Conservation (phyloP, 805 yeast genomes). For the Cyberlindnera lachancei region DNA sequence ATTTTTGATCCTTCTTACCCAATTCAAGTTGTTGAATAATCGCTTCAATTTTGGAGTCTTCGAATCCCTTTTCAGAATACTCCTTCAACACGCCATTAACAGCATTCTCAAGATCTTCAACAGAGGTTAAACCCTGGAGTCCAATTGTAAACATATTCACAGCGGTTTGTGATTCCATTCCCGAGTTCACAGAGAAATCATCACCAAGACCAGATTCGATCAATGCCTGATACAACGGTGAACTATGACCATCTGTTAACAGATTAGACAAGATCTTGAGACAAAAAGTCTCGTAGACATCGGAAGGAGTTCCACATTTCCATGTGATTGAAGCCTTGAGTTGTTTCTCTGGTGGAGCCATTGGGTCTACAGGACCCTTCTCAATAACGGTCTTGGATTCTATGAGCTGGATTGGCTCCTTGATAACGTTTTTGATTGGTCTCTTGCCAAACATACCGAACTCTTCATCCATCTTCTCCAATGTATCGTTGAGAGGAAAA, state of each 20-base stretch:
- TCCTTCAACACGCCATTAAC: conserved; percentile 41
- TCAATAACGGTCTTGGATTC: conserved; percentile 30
- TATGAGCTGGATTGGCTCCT: conserved; percentile 25
- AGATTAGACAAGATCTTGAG: conserved; percentile 64
- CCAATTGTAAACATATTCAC: conserved; percentile 79
- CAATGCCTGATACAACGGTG: conserved; percentile 80
- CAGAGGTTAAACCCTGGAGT: conserved; percentile 62
- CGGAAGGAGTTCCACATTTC: conserved; percentile 70
- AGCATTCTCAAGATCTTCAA: conserved; percentile 37
- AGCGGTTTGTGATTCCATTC: conserved; percentile 76
- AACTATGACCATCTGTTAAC: conserved; percentile 84
- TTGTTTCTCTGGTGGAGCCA: conserved; percentile 60
- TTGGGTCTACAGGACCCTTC: conserved; percentile 79
- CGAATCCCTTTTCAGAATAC: conserved; percentile 38
- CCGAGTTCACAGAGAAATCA: conserved; percentile 83
- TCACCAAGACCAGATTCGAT: conserved; percentile 81
- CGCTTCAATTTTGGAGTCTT: conserved; percentile 64
- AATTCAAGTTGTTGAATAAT: conserved; percentile 84
- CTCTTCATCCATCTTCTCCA: conserved; percentile 45
- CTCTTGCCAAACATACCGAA: conserved; percentile 50
- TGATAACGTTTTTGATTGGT: conserved; percentile 24
- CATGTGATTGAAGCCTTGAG: conserved; percentile 80
- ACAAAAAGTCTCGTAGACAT: conserved; percentile 62
- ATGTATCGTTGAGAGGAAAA: conserved; percentile 53
- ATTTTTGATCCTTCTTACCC: conserved; percentile 74